Evolutionary conservation across 2,329 filamentous ascomycete genomes (phyloP).

Genomic region (Aspergillus pseudoterreus): DNA sequence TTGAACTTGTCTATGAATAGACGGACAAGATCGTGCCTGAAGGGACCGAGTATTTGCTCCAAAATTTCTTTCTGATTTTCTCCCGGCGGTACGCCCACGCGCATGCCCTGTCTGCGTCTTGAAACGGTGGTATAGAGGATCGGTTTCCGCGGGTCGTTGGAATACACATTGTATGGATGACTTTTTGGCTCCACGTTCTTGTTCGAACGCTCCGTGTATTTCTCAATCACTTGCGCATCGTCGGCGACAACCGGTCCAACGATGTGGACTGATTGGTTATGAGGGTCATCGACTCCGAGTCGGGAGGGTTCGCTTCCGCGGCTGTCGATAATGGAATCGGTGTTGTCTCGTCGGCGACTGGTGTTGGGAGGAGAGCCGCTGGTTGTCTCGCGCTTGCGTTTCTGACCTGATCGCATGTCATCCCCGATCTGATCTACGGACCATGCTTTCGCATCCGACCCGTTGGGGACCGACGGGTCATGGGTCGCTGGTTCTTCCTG

Average conservation of each 20-base stretch:
- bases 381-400: slow-evolving; percentile 35
- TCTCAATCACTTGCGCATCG: slow-evolving; percentile 59
- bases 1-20: slow-evolving; percentile 56
- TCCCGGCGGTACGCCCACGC: slow-evolving; percentile 39
- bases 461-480: slow-evolving; percentile 23
- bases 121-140: slow-evolving; percentile 50
- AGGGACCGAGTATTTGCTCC: slow-evolving; percentile 58
- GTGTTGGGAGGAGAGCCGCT: slow-evolving; percentile 20
- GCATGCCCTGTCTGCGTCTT: slow-evolving; percentile 46
- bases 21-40: slow-evolving; percentile 49
- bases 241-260: slow-evolving; percentile 58
- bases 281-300: slow-evolving; percentile 32
- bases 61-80: slow-evolving; percentile 53
- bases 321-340: slow-evolving; percentile 21
- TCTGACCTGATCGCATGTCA: slow-evolving; percentile 25
- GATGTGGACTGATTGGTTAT: slow-evolving; percentile 50
- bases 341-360: slow-evolving; percentile 13
- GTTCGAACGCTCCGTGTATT: slow-evolving; percentile 46
- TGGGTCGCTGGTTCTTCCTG: slow-evolving; percentile 36
- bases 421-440: slow-evolving; percentile 22
- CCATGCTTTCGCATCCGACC: slow-evolving; percentile 26
- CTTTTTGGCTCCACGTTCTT: slow-evolving; percentile 38
- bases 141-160: slow-evolving; percentile 44
- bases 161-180: slow-evolving; percentile 50
- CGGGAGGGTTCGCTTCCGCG: slow-evolving; percentile 30